phyloP scores from a whole-genome alignment of 495 filamentous ascomycete species.

The Penicillium macrosclerotiorum region DNA sequence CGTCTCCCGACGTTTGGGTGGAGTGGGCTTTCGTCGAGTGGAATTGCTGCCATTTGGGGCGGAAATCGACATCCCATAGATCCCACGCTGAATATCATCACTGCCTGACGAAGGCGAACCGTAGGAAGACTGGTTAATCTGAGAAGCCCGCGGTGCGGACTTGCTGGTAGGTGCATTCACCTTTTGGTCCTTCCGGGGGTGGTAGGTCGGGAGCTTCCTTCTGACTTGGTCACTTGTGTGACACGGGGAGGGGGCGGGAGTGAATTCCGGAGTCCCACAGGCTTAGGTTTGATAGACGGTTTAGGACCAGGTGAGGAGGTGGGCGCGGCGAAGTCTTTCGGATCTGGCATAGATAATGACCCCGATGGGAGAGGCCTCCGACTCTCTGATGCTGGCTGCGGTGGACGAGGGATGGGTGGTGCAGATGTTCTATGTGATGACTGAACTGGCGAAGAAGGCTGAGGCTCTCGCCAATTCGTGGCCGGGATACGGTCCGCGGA shows the following conservation, averaged over 20 bases:
- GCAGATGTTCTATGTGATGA: constrained; percentile 10
- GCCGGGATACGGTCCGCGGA: constrained; percentile 21
- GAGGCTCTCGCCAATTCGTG: constrained; percentile 36
- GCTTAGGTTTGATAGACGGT: constrained; percentile 40
- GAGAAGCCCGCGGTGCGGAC: constrained; percentile 22
- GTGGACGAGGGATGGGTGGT: constrained; percentile 8
- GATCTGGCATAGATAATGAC: constrained; percentile 18
- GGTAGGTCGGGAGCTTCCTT: constrained; percentile 14
- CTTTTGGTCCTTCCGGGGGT: constrained; percentile 23
- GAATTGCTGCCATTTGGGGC: constrained; percentile 16
- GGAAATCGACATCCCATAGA: constrained; percentile 29
- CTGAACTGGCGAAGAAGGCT: constrained; percentile 13
- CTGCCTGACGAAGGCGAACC: constrained; percentile 28
- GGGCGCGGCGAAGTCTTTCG: constrained; percentile 19
- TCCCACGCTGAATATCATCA: constrained; percentile 28
- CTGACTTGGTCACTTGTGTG: constrained; percentile 15
- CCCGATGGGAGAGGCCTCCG: constrained; percentile 10
- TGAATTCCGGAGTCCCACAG: constrained; percentile 32
- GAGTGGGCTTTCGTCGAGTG: constrained; percentile 24
- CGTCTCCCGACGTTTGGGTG: constrained; percentile 33
- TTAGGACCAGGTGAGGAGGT: constrained; percentile 25
- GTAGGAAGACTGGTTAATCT: constrained; percentile 11
- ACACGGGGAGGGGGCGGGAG: constrained; percentile 19
- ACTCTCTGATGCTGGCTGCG: constrained; percentile 9
- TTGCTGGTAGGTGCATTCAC: constrained; percentile 14